Evolutionary conservation across 768 basidiomycete species (phyloP), one percentile per base, ranked within the genome.

Genomic region (Xerocomus potaroensis): DNA sequence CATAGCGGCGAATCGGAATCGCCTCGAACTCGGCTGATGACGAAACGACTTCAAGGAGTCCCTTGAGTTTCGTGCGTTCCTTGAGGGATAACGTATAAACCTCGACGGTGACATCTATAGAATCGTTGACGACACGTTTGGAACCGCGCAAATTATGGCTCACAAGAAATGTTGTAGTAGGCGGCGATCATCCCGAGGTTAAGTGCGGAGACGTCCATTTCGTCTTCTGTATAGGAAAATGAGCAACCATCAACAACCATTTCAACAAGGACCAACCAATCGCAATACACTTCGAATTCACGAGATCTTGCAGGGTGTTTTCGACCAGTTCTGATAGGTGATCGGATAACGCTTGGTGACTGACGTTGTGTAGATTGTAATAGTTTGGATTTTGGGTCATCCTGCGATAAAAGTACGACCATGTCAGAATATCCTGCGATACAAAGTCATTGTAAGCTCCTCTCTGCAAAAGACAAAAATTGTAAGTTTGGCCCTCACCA

Each of bases 151-250:
- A 41, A 10, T 3, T 2, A 22, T 31, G 40, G 73, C 85, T 63
- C 54, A 88, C 87, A 91, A 45, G 89, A 92, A 33, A 93, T 93
- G 59, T 92, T 91, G 66, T 92, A 95, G 70, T 92, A 93, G 0
- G 94, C 92, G 0, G 94, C 96, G 57, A 99, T 98, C 93, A 97
- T 96, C 47, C 96, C 96, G 30, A 98, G 73, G 68, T 98, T 99
- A 58, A 97, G 80, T 2, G 93, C 83, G 3, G 83, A 80, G 1
- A 90, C 79, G 53, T 95, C 91, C 86, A 94, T 92, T 63, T 96
- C 93, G 51, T 95, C 92, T 73, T 91, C 88, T 53, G 41, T 29
- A 49, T 23, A 30, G 36, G 39, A 14, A 23, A 8, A 50, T 51
- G 39, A 45, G 34, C 47, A 11, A 5, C 8, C 18, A 3, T 29